Percentiles rank a stretch among this genome's conserved stretches.
Conservation (phyloP, 2,329 filamentous ascomycete genomes). For the Stagonosporopsis cucurbitacearum region DNA sequence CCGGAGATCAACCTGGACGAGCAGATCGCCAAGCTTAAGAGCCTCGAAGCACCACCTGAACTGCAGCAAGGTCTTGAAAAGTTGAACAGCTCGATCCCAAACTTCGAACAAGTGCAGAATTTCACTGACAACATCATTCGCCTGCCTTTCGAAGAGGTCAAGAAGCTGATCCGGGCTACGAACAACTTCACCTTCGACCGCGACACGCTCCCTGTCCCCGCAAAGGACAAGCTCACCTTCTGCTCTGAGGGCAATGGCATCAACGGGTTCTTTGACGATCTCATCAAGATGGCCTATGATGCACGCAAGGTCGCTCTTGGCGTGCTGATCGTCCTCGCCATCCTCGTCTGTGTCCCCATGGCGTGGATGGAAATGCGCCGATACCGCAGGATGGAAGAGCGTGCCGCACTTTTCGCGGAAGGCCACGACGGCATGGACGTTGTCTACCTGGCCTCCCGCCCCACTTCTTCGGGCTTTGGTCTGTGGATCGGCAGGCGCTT, state of each 20-base stretch:
- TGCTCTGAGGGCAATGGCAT: conserved; percentile 86
- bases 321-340: conserved; percentile 73
- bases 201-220: conserved; percentile 78
- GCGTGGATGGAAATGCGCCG: conserved; percentile 79
- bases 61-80: conserved; percentile 73
- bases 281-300: conserved; percentile 70
- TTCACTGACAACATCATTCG: conserved; percentile 76
- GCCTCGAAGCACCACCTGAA: conserved; percentile 71
- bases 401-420: conserved; percentile 70
- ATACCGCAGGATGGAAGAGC: conserved; percentile 75
- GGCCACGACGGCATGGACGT: conserved; percentile 84
- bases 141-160: conserved; percentile 81
- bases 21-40: conserved; percentile 70
- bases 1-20: conserved; percentile 69
- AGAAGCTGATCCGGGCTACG: conserved; percentile 72
- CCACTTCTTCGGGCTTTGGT: conserved; percentile 74
- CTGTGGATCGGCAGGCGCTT: conserved; percentile 73
- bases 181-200: conserved; percentile 79
- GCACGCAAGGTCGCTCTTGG: conserved; percentile 78
- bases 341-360: conserved; percentile 79
- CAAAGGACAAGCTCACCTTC: conserved; percentile 83
- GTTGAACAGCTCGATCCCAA: conserved; percentile 80
- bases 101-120: conserved; percentile 83
- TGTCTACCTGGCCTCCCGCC: conserved; percentile 84
- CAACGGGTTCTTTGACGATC: conserved; percentile 78